Evolutionary conservation across 345 rosid species (phyloP).

Genomic region (Brassica napus): Da-Ae NC_063442.1:6226501-6227000

Average conservation of each 20-base stretch:
- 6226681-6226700: constrained; percentile 16
- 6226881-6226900: constrained; percentile 2
- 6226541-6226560: background rate
- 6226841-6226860: constrained; percentile 53
- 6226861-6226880: background rate
- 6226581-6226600: constrained; percentile 12
- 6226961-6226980: constrained; percentile 93
- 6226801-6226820: constrained; percentile 89
- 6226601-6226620: constrained; percentile 10
- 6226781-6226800: constrained; percentile 80
- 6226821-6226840: constrained; percentile 98
- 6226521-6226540: constrained; percentile 28
- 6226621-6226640: constrained; percentile 15
- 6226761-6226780: constrained; percentile 99
- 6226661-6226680: constrained; percentile 8
- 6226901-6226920: constrained; percentile 8
- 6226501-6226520: constrained; percentile 22
- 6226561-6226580: constrained; percentile 1
- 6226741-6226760: constrained; percentile 40
- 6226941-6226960: constrained; percentile 84
- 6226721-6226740: constrained; percentile 18
- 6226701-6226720: background rate
- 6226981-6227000: constrained; percentile 98
- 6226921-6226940: constrained; percentile 14
- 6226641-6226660: background rate